Evolutionary conservation across 176 grass and related monocot species (phyloP), one percentile per base, ranked within the genome.

Genomic region (Saccharum spontaneum): DNA sequence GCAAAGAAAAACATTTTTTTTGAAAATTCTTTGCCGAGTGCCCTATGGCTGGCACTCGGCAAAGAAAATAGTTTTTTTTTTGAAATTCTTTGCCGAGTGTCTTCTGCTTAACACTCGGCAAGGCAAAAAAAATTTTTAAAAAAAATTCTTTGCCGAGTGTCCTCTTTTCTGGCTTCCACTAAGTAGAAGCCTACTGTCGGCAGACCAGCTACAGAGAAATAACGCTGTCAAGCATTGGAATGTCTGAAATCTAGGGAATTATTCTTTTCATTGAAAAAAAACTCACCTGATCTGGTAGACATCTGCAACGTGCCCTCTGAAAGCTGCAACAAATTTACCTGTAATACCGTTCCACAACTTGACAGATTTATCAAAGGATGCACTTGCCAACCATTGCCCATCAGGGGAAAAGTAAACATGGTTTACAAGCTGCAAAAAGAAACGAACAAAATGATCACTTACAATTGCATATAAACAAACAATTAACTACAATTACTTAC

Each of bases 361-460:
- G 22, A 99, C 91, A 54, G 91, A 99, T 81, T 96, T 99, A 76
- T 96, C 97, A 91, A 98, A 99, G 40, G 97, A 98, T 61, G 93
- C 97, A 83, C 97, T 98, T 66, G 93, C 97, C 83, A 98, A 76
- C 97, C 97, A 98, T 77, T 96, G 97, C 15, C 97, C 97, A 76
- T 99, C 97, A 73, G 97, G 97, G 50, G 97, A 99, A 91, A 99
- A 99, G 78, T 99, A 99, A 20, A 99, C 97, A 86, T 99, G 97
- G 79, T 98, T 98, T 76, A 98, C 97, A 52, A 95, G 87, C 97
- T 98, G 86, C 77, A 90, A 37, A 86, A 60, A 72, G 24, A 67
- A 83, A 77, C 36, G 50, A 40, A 84, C 28, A 44, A 63, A 55
- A 72, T 44, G 46, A 55, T 46, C 41, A 87, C 45, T 69, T 59